Evolutionary conservation across 345 rosid genomes (phyloP), one percentile per base, ranked within the genome.

Genomic region (Hibiscus syriacus): DNA sequence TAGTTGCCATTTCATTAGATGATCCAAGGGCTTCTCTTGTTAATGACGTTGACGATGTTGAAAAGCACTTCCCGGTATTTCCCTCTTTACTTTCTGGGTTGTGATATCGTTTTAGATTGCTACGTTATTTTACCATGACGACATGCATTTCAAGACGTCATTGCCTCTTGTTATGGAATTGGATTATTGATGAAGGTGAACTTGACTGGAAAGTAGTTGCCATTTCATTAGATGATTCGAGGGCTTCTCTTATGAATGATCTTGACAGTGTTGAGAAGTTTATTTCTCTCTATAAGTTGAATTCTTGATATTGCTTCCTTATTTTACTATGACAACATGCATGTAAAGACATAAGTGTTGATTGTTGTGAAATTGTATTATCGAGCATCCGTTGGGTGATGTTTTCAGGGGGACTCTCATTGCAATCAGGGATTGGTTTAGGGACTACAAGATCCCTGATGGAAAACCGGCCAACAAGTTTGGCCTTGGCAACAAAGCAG

Each of bases 141-240:
- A 20, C 65, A 14, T 11, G 27, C 46, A 29, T 49, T 16, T 30
- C 2, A 30, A 57, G 63, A n/a, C 5, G 2, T 3, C 6, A 2
- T 2, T 30, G 3, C 36, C 25, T 11, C 12, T 13, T 19, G n/a
- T 55, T 55, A 2, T 12, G 39, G 27, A 55, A 68, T 36, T 67
- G 34, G 38, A 13, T 39, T 39, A 82, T 88, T 78, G 99, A 94
- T 74, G 99, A 94, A 74, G 99, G 97, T 45, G 99, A 92, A 71
- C 89, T 94, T 67, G 97, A 92, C 83, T 94, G 98, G 99, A 94
- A 94, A 80, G 85, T 94, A 63, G 91, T 94, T 72, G 92, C 92
- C 32, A 83, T 94, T 72, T 89, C 99, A 26, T 57, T 94, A 80
- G 97, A 91, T 80, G 99, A 94, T 70, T 92, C 98, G 57, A 89